Percentiles rank a stretch among this genome's conserved stretches.
phyloP scores from a whole-genome alignment of 139 green algal species.

The Limnomonas spitsbergensis region DNA sequence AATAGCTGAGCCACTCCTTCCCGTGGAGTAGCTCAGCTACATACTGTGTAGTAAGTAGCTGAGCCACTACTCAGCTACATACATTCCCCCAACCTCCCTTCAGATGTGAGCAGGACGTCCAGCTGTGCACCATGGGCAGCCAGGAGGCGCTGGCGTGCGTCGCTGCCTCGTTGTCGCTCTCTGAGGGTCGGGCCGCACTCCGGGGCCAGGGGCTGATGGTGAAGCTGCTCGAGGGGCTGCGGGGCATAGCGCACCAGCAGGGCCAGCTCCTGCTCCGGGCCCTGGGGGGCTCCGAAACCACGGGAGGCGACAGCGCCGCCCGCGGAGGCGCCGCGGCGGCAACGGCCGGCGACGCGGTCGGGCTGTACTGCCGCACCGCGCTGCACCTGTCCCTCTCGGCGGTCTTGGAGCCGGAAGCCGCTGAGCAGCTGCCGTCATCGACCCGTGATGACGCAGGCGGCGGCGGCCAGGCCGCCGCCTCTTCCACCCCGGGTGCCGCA shows the following conservation, averaged over 20 bases:
- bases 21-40: too few relatives aligned
- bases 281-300: neutral
- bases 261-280: neutral
- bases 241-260: slow-evolving; percentile 13
- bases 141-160: neutral
- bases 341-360: neutral
- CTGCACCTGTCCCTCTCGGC: slow-evolving; percentile 28
- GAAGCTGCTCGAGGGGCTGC: slow-evolving; percentile 28
- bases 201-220: slow-evolving; percentile 14
- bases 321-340: neutral
- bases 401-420: neutral
- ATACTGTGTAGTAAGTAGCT: too few relatives aligned
- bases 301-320: neutral
- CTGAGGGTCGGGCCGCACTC: slow-evolving; percentile 31
- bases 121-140: slow-evolving; percentile 6
- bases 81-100: too few relatives aligned
- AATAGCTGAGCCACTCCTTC: too few relatives aligned
- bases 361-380: slow-evolving; percentile 31
- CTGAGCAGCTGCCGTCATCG: neutral
- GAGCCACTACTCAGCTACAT: too few relatives aligned
- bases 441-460: neutral
- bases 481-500: neutral
- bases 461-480: neutral
- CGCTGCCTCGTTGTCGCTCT: neutral
- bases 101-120: slow-evolving; percentile 35